Evolutionary conservation across 1,139 yeast genomes (phyloP), one percentile per base, ranked within the genome.

Genomic region (Suhomyces chickasaworum): DNA sequence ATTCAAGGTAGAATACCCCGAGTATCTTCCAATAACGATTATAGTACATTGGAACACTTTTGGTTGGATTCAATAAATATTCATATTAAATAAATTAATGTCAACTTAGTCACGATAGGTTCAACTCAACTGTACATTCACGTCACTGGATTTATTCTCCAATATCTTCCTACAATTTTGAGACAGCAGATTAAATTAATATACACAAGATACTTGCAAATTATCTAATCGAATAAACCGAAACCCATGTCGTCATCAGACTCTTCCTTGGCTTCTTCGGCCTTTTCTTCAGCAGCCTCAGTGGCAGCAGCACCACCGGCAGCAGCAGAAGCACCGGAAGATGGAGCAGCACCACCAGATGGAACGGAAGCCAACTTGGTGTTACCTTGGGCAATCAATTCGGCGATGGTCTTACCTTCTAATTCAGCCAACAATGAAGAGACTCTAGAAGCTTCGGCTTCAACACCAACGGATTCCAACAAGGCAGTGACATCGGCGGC

Each of bases 201-300:
- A 46, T 37, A 45, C 48, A 44, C 37, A 36, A 18, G 29, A 35
- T 21, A 23, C 23, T 31, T 40, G 43, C 43, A 36, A 35, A 36
- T 53, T 46, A 51, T 63, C 75, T 86, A 86, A 78, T 86, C 95
- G 83, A 86, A 86, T 75, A 86, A 81, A 79, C 93, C 93, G 86
- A 86, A 83, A 64, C 91, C 93, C 91, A 86, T 85, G 74, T 84
- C 93, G 65, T 79, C 86, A 69, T 84, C 90, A 57, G 78, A 72
- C 68, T 64, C 70, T 61, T 68, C 72, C 54, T 65, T 60, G 53
- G 63, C 68, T 59, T 61, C 72, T 57, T 63, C 75, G 54, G 63
- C 72, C 48, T 61, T 70, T 52, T 61, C 69, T 56, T 62, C 72
- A 50, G 58, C 75, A 48, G 62, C 78, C 48, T 61, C 77, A 52